phyloP scores from a whole-genome alignment of 2,329 filamentous ascomycete genomes.

The Diplodia corticola region DNA sequence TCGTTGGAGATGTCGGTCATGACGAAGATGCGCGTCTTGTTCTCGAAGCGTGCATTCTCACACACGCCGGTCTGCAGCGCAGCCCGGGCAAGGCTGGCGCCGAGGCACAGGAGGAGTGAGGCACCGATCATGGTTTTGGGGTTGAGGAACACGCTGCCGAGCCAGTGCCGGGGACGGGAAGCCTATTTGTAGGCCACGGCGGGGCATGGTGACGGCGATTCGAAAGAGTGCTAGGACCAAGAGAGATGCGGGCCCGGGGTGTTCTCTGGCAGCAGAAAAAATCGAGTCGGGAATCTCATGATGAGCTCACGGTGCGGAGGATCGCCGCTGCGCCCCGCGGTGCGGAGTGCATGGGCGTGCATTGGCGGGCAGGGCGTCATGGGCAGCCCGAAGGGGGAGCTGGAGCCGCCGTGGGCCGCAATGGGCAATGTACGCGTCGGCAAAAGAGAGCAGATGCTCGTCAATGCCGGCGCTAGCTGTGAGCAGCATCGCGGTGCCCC shows the following conservation, averaged over 20 bases:
- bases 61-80: not conserved
- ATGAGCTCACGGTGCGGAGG: conserved; percentile 16
- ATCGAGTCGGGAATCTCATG: not conserved
- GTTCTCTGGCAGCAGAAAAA: not conserved
- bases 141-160: not conserved
- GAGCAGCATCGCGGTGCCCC: too few relatives aligned
- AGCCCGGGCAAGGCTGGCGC: not conserved
- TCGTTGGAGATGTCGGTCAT: conserved; percentile 29
- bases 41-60: conserved; percentile 10
- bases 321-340: conserved; percentile 11
- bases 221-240: not conserved
- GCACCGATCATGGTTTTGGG: conserved; percentile 1
- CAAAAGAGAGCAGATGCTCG: not conserved
- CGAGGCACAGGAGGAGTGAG: not conserved
- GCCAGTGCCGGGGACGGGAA: not conserved
- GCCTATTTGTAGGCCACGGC: not conserved
- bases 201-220: not conserved
- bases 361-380: not conserved
- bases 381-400: not conserved
- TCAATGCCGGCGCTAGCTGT: not conserved
- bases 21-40: conserved; percentile 25
- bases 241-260: not conserved
- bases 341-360: conserved; percentile 15
- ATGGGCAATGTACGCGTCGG: not conserved
- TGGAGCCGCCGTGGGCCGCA: not conserved